Conservation (phyloP, 1,284 basidiomycete genomes). For the Mycosarcoma maydis region DNA sequence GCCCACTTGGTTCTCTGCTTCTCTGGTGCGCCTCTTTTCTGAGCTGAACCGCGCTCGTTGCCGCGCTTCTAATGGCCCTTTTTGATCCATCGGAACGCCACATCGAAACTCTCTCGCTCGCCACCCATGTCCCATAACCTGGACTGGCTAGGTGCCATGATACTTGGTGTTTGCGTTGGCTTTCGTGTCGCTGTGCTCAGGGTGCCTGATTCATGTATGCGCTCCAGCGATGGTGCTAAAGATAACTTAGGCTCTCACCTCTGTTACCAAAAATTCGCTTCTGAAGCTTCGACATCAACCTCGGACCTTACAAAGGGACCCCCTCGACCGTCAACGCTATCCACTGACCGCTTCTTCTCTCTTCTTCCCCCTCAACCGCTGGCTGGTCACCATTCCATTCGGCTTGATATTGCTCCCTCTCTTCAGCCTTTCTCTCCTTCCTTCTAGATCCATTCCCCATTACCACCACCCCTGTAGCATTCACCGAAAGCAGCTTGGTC, state of each 20-base stretch:
- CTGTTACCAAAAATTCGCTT: not conserved
- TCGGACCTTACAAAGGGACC: slow-evolving; percentile 23
- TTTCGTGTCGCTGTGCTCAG: not conserved
- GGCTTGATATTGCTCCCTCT: not conserved
- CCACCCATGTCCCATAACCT: no score
- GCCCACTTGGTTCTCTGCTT: not conserved
- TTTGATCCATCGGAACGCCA: slow-evolving; percentile 12
- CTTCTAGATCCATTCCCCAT: not conserved
- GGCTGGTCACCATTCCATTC: slow-evolving; percentile 12
- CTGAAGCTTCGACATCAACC: slow-evolving; percentile 8
- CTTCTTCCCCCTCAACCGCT: slow-evolving; percentile 13
- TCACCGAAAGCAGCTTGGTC: slow-evolving; percentile 1
- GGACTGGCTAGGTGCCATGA: no score
- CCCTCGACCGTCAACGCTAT: no score
- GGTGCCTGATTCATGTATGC: slow-evolving; percentile 30
- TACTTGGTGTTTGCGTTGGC: no score
- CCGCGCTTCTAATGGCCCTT: not conserved
- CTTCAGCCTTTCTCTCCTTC: not conserved
- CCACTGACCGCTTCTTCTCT: slow-evolving; percentile 2
- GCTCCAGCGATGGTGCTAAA: not conserved
- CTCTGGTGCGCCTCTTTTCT: not conserved
- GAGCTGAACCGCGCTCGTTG: not conserved
- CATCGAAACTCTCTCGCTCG: slow-evolving; percentile 7
- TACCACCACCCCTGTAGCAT: slow-evolving; percentile 17
- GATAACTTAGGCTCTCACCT: not conserved